Evolutionary conservation across 352 stramenopile species (phyloP), one percentile per base, ranked within the genome.

Genomic region (Pythium coloratum): DNA sequence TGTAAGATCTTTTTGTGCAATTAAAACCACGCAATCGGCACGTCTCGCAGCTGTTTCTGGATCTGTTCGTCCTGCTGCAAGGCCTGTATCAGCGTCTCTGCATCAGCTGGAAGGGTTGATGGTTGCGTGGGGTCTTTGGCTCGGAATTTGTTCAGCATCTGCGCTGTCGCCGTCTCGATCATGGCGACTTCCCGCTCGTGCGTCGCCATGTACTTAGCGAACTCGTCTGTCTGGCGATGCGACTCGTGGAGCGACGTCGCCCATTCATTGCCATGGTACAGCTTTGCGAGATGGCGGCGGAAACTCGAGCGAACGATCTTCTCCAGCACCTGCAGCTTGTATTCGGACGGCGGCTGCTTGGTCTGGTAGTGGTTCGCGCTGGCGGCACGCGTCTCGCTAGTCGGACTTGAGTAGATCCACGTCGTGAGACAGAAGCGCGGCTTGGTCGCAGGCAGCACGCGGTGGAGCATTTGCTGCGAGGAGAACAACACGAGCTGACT

Each of bases 391-490:
- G 60, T 51, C 8, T 46, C n/a, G 24, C 40, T 9, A 44, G 33
- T 49, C 55, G 55, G 18, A 70, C 9, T 65, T 49, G 78, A 70
- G 64, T 94, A 92, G 26, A 89, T 75, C 86, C 86, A 94, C 26
- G 81, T 91, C 14, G 83, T 90, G 24, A 94, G 76, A 56, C 80
- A 87, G 47, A 79, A 84, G 47, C 86, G 76, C 3, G 78, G 76
- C 28, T 75, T 75, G 10, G 13, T 64, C 6, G 80, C 63, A 33
- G 82, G 84, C 62, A 92, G 60, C 34, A 94, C 86, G 24, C 84
- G 84, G 51, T 94, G 86, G 55, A 92, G 70, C 86, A 94, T 92
- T 59, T 89, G 80, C 63, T 92, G 73, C 20, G 81, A 91, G 2
- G 77, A 90, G 67, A 94, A 94, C 30, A 94, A 71, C 67, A 95